A percentile compares a stretch with the other conserved stretches of the same genome.
phyloP scores from a whole-genome alignment of 495 filamentous ascomycete species.

The Parathielavia appendiculata region DNA sequence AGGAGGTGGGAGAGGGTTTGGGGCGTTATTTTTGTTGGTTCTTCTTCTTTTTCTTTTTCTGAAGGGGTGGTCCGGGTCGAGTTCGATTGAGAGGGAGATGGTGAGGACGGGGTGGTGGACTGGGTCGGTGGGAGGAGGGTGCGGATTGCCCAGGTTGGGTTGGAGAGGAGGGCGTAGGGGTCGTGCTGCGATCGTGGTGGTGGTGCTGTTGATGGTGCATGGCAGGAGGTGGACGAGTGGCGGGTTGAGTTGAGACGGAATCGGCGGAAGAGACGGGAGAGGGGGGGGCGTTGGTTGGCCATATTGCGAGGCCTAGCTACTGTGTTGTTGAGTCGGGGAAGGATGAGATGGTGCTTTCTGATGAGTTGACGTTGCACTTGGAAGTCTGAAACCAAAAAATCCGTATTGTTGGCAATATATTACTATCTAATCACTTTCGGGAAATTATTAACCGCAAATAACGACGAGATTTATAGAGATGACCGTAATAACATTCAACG shows the following conservation, averaged over 20 bases:
- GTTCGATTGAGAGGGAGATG: conserved; percentile 32
- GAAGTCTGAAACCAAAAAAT: no score
- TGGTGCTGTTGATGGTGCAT: conserved; percentile 7
- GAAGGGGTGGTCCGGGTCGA: conserved; percentile 29
- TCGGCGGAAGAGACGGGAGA: conserved; percentile 3
- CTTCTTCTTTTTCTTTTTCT: neutral
- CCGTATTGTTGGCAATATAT: no score
- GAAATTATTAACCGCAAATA: no score
- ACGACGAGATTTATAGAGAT: no score
- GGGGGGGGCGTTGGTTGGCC: neutral
- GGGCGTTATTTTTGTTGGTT: conserved; percentile 35
- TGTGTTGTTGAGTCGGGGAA: neutral
- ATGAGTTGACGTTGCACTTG: neutral
- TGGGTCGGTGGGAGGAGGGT: conserved; percentile 58
- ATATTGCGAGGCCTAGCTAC: neutral
- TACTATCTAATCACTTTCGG: no score
- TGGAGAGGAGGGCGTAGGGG: conserved; percentile 50
- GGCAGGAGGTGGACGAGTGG: conserved; percentile 16
- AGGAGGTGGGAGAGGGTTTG: conserved; percentile 72
- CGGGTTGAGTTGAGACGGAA: neutral
- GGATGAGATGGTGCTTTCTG: neutral
- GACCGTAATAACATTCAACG: conserved; percentile 16
- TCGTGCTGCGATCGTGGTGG: conserved; percentile 9
- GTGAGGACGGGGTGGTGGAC: conserved; percentile 32
- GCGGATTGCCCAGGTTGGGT: conserved; percentile 80